Conservation (phyloP, 441 rosid genomes). For the Kokia cookei region DNA sequence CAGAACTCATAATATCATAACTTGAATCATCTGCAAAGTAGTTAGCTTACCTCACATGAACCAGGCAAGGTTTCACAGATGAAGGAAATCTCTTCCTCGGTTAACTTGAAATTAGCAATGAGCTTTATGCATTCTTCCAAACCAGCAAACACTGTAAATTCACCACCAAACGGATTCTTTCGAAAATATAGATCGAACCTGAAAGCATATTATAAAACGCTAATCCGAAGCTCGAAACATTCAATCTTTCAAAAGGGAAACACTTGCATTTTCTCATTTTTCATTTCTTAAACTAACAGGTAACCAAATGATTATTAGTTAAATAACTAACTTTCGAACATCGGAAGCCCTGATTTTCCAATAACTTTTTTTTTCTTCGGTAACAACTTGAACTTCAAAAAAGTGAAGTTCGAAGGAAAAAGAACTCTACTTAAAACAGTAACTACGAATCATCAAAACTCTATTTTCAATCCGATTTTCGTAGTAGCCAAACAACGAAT, state of each 20-base stretch:
- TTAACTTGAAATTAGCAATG: constrained; percentile 73
- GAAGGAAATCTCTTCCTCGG: constrained; percentile 63
- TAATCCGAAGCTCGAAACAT: background rate
- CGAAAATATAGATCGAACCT: constrained; percentile 89
- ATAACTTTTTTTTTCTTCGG: background rate
- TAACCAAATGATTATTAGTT: background rate
- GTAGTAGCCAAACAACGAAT: background rate
- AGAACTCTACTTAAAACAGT: background rate
- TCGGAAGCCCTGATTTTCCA: background rate
- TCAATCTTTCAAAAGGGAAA: background rate
- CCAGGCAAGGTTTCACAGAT: constrained; percentile 51
- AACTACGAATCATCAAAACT: background rate
- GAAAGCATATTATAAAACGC: background rate
- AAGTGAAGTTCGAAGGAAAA: background rate
- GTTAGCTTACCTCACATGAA: constrained; percentile 60
- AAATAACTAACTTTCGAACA: background rate
- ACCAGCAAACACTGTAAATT: constrained; percentile 84
- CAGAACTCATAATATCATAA: background rate
- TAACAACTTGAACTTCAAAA: background rate
- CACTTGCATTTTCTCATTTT: background rate
- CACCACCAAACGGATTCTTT: constrained; percentile 84
- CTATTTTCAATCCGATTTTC: background rate
- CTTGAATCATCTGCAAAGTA: background rate
- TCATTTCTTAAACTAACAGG: background rate
- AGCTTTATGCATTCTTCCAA: constrained; percentile 86